Base-by-base conservation (phyloP, 345 rosid species). In the Linum trigynum region DNA sequence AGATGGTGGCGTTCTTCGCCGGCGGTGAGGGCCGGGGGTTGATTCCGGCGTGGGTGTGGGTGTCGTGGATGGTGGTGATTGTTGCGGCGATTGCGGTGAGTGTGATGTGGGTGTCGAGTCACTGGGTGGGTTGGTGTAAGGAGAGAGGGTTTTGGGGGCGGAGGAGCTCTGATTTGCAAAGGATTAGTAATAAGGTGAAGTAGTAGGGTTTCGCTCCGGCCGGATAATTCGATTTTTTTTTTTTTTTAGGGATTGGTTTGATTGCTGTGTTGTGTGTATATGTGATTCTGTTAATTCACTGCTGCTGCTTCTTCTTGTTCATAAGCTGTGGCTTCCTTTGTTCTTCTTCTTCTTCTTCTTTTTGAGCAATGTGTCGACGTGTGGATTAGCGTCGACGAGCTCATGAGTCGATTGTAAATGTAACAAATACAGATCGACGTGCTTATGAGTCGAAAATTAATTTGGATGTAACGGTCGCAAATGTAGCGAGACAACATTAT, bases 1-100 rank as follows among this genome's bases (percentile, higher is more conserved):
- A 81, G 67, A 81, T 90, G 83, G 82, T 74, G 61, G 43, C 69
- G 39, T 82, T 78, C 59, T 90, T 84, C 62, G 50, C 69, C 0
- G 78, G 73, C 4, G 87, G 83, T 7, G 79, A 62, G 43, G 85
- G 74, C 40, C 71, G 70, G 4, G 73, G 68, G 75, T 71, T 69
- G 55, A 43, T 90, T 66, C 94, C 96, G 6, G 59, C 55, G 68
- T 92, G 98, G 98, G 91, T 80, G 61, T 83, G 98, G 98, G 7
- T 71, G n/a, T 92, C 96, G 59, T 87, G 98, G 98, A 76, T 84
- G 53, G 62, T 81, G 70, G 84, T 92, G 48, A 85, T 78, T 66
- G 80, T 62, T 1, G 62, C 67, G 23, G 96, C 88, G 63, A 82
- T 86, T 40, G 50, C 81, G 68, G 77, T 80, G 65, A 87, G 96